These are phyloP conservation scores for Dalechampia spathulata DNA, from an alignment of 441 rosid genomes.

Conservation along the genomic window DNA sequence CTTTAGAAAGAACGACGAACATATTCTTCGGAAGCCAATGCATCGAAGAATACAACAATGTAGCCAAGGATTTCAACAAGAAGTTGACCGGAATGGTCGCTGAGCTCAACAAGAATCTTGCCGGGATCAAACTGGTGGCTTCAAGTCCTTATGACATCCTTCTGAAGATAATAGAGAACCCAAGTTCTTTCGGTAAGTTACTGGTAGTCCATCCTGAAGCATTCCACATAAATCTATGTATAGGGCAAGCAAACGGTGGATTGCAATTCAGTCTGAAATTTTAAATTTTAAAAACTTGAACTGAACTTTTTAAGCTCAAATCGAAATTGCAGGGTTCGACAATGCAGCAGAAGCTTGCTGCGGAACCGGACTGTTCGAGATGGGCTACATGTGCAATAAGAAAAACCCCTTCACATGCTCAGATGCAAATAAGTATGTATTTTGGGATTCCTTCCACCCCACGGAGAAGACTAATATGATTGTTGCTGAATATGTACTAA, in stretches of 20 bases:
- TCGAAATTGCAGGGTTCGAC: slow-evolving; percentile 36
- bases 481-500: slow-evolving; percentile 26
- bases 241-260: no score
- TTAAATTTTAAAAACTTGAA: no score
- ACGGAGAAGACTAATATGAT: slow-evolving; percentile 43
- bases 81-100: slow-evolving; percentile 25
- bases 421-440: slow-evolving; percentile 49
- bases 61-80: slow-evolving; percentile 45
- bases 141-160: slow-evolving; percentile 41
- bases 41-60: slow-evolving; percentile 32
- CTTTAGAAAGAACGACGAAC: slow-evolving; percentile 37
- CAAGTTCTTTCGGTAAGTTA: slow-evolving; percentile 39
- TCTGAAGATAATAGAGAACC: slow-evolving; percentile 33
- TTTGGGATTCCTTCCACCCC: slow-evolving; percentile 73
- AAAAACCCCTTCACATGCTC: slow-evolving; percentile 39
- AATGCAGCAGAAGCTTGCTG: slow-evolving; percentile 52
- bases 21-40: slow-evolving; percentile 22
- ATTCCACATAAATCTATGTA: background rate
- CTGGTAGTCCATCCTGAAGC: background rate
- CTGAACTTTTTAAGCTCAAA: background rate
- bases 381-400: slow-evolving; percentile 38
- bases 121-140: slow-evolving; percentile 38
- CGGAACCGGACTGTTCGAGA: slow-evolving; percentile 55
- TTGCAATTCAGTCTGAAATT: no score
- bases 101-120: slow-evolving; percentile 37